Percentiles rank a stretch among this genome's conserved stretches.
Evolutionary conservation across 352 stramenopile genomes (phyloP).

Genomic region (Pythium volutum): DNA sequence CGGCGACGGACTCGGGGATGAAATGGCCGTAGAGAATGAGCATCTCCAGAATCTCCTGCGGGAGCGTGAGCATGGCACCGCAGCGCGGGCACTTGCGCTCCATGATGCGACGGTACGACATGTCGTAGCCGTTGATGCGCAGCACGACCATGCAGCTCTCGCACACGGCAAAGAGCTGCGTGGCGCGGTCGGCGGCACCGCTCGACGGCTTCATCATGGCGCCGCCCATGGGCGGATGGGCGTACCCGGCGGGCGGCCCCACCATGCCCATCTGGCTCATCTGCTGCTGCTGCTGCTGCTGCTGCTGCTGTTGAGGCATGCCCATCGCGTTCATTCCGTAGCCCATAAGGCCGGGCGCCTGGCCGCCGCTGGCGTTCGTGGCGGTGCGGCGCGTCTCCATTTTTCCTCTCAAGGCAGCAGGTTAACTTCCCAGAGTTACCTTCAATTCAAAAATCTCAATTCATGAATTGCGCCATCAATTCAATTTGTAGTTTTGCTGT

Average conservation of each 20-base stretch:
- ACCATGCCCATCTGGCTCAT: constrained; percentile 19
- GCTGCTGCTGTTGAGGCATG: constrained; percentile 8
- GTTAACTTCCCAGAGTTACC: constrained; percentile 1
- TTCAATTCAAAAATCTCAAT: constrained; percentile 5
- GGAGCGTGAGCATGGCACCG: constrained; percentile 49
- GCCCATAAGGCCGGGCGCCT: constrained; percentile 10
- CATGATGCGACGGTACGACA: constrained; percentile 79
- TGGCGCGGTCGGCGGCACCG: constrained; percentile 38
- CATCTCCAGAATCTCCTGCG: constrained; percentile 85
- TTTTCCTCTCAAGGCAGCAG: neutral
- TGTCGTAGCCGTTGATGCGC: constrained; percentile 64
- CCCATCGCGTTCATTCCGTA: constrained; percentile 25
- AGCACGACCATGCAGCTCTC: constrained; percentile 73
- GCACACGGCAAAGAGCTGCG: constrained; percentile 64
- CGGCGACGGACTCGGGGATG: constrained; percentile 62
- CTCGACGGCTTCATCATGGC: constrained; percentile 17
- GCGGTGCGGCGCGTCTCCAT: constrained; percentile 19
- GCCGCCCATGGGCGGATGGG: constrained; percentile 17
- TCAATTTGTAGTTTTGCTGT: neutral
- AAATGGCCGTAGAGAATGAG: constrained; percentile 85
- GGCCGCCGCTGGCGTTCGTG: constrained; percentile 5
- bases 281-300: constrained; percentile 14
- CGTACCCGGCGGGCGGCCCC: constrained; percentile 12
- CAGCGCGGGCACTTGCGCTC: constrained; percentile 77
- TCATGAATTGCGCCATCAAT: neutral